Evolutionary conservation across 306 rosid genomes (phyloP).

Genomic region (Adenanthera pavonina): DNA sequence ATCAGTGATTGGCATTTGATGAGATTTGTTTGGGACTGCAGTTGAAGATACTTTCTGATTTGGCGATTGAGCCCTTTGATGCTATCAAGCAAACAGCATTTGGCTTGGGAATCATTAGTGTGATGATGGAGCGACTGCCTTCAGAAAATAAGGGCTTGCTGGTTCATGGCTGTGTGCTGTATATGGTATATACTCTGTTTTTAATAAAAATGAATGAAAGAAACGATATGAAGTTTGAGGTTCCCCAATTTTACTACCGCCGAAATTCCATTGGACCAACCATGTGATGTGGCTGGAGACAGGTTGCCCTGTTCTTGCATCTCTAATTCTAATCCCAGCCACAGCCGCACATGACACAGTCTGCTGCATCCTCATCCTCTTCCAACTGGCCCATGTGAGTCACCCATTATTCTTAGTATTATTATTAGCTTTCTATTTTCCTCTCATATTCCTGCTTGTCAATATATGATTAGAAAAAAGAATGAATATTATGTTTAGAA

Average conservation of each 20-base stretch:
- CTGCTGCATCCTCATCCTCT: not conserved
- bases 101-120: too few relatives aligned
- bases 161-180: too few relatives aligned
- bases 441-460: too few relatives aligned
- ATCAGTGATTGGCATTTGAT: too few relatives aligned
- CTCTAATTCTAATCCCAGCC: not conserved
- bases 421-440: conserved; percentile 29
- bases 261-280: not conserved
- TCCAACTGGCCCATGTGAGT: conserved; percentile 60
- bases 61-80: too few relatives aligned
- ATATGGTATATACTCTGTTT: too few relatives aligned
- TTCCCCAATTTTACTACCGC: not conserved
- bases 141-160: too few relatives aligned
- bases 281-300: conserved; percentile 58
- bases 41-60: too few relatives aligned
- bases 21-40: too few relatives aligned
- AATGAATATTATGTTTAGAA: not conserved
- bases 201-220: too few relatives aligned
- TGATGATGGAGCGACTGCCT: too few relatives aligned
- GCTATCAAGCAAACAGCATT: not conserved
- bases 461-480: not conserved
- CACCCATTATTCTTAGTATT: not conserved
- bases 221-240: not conserved
- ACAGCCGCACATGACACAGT: conserved; percentile 43
- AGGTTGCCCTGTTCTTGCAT: conserved; percentile 22